Percentiles rank a stretch among this genome's conserved stretches.
Evolutionary conservation across 2,329 filamentous ascomycete species (phyloP).

Genomic region (Cordyceps tenuipes): DNA sequence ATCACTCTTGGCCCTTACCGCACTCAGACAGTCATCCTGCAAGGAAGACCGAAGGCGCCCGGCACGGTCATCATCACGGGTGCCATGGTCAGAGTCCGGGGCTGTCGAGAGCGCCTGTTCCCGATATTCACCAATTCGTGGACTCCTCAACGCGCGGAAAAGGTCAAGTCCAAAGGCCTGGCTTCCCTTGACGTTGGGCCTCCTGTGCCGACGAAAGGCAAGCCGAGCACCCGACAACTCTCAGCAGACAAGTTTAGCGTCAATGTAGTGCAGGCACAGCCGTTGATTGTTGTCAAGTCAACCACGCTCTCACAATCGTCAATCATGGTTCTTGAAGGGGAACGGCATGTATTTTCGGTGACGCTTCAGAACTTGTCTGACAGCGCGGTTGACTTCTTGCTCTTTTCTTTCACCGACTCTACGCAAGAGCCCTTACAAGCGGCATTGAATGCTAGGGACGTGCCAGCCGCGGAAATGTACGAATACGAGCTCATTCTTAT

Average conservation of each 20-base stretch:
- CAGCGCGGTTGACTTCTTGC: slow-evolving; percentile 71
- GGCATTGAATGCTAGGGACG: slow-evolving; percentile 67
- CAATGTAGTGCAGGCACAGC: slow-evolving; percentile 72
- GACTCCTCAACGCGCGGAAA: slow-evolving; percentile 59
- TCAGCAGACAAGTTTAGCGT: slow-evolving; percentile 50
- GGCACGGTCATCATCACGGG: slow-evolving; percentile 69
- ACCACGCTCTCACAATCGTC: slow-evolving; percentile 75
- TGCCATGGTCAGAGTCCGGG: slow-evolving; percentile 68
- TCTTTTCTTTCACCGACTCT: slow-evolving; percentile 86
- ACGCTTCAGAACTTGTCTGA: slow-evolving; percentile 72
- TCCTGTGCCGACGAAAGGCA: slow-evolving; percentile 27
- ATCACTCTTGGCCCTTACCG: slow-evolving; percentile 72
- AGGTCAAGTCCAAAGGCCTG: slow-evolving; percentile 69
- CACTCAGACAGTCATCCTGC: slow-evolving; percentile 68
- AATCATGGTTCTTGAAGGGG: slow-evolving; percentile 88
- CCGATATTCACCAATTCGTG: slow-evolving; percentile 74
- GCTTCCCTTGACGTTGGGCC: slow-evolving; percentile 40
- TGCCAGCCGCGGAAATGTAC: slow-evolving; percentile 70
- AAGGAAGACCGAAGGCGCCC: slow-evolving; percentile 55
- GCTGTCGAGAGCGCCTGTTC: slow-evolving; percentile 76
- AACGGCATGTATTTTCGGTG: slow-evolving; percentile 67
- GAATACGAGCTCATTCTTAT: slow-evolving; percentile 77
- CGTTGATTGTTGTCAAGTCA: slow-evolving; percentile 65
- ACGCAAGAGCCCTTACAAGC: slow-evolving; percentile 69
- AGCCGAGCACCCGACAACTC: slow-evolving; percentile 31